Base-by-base conservation (phyloP, 192 early-diverging fungal species). In the Thamnidium elegans region DNA sequence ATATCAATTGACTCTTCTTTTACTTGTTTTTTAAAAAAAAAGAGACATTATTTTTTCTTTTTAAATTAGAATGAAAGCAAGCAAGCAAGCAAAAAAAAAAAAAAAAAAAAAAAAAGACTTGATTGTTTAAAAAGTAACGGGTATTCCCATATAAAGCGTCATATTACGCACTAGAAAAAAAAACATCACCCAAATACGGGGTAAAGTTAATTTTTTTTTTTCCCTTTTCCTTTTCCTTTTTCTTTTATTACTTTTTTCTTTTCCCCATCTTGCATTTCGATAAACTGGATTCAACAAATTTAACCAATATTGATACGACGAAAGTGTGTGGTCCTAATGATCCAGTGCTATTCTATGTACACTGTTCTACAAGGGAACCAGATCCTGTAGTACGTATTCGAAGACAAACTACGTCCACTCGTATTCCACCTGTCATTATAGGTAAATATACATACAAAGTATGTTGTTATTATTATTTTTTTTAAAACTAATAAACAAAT, bases 261-360 rank as follows among this genome's bases (percentile, higher is more conserved):
- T 17, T 14, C 7, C 4, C 10, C 1, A 19, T 23, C 3, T 45
- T 45, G 9, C 14, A 19, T 26, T 19, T 48, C 46, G 15, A 48
- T 48, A 59, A 59, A 59, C 42, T 59, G 58, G 43, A 43, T 59
- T 20, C 58, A n/a, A 7, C 58, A 45, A 21, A 15, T 13, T 2
- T 15, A 44, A 59, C 19, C 39, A 59, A 39, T 8, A 31, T 43
- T 36, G 58, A 59, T 4, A 59, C 43, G 21, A 8, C 58, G 1
- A 13, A 0, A 3, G 43, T 42, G 19, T 42, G 39, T 19, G 39
- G 58, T 0, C 58, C 43, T 20, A 1, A 59, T 23, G 58, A 59
- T 14, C 58, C 58, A 7, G 58, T 21, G 10, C 14, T 59, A 1
- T 13, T 59, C 19, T 59, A 45, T 20, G 36, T 59, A 4, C 21